Evolutionary conservation across 495 filamentous ascomycete species (phyloP).

Genomic region (Mytilinidion resinicola): DNA sequence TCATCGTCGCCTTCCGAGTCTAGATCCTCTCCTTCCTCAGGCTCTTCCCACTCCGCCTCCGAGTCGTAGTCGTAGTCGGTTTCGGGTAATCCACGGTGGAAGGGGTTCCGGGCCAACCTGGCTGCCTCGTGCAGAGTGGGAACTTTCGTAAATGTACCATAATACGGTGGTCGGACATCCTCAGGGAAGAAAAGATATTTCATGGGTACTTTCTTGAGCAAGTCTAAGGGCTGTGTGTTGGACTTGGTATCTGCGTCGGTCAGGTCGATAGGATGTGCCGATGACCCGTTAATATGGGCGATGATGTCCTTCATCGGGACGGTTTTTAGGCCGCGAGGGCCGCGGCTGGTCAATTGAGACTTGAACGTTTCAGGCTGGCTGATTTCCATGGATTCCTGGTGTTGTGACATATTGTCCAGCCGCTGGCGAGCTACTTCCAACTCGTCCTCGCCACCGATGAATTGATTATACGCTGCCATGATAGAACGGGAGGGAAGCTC

Average conservation of each 20-base stretch:
- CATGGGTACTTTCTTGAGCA: constrained; percentile 57
- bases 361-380: constrained; percentile 10
- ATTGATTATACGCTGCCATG: constrained; percentile 26
- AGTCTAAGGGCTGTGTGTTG: constrained; percentile 39
- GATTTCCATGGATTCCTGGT: background rate
- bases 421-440: constrained; percentile 14
- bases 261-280: constrained; percentile 41
- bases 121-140: constrained; percentile 44
- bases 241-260: constrained; percentile 34
- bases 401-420: constrained; percentile 7
- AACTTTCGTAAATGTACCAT: constrained; percentile 68
- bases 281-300: constrained; percentile 33
- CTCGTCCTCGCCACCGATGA: constrained; percentile 9
- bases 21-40: constrained; percentile 72
- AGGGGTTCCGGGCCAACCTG: constrained; percentile 65
- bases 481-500: constrained; percentile 41
- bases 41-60: constrained; percentile 88
- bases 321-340: constrained; percentile 44
- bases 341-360: constrained; percentile 36
- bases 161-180: constrained; percentile 87
- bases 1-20: constrained; percentile 76
- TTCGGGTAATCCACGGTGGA: constrained; percentile 53
- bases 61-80: constrained; percentile 95
- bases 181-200: constrained; percentile 78
- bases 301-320: constrained; percentile 64